Evolutionary conservation across 2,329 filamentous ascomycete species (phyloP).

Genomic region (Fusarium zealandicum): DNA sequence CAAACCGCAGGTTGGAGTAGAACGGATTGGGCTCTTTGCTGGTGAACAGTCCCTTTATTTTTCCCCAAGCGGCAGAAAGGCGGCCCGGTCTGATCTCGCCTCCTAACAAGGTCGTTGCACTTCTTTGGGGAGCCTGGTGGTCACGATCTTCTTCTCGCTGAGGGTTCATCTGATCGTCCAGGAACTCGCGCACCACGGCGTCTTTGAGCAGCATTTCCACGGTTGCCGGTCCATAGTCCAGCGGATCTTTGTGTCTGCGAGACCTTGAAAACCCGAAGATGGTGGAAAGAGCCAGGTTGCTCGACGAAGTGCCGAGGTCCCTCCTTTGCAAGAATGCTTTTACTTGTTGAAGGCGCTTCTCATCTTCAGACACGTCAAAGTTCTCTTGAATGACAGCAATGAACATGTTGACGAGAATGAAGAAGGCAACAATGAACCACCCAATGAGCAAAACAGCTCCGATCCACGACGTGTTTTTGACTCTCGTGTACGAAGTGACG

Average conservation of each 20-base stretch:
- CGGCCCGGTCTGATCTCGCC: constrained; percentile 62
- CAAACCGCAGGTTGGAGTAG: constrained; percentile 77
- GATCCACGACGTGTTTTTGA: constrained; percentile 83
- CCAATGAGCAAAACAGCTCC: constrained; percentile 88
- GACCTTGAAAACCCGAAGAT: constrained; percentile 71
- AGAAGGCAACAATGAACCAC: constrained; percentile 95
- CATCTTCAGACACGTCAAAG: constrained; percentile 97
- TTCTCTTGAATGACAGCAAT: constrained; percentile 99
- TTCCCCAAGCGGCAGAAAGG: constrained; percentile 68
- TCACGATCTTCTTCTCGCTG: constrained; percentile 44
- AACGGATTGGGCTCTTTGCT: constrained; percentile 90
- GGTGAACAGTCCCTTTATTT: constrained; percentile 61
- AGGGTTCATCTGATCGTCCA: constrained; percentile 66
- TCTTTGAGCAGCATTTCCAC: constrained; percentile 98
- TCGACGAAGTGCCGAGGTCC: constrained; percentile 75
- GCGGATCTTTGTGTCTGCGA: constrained; percentile 73
- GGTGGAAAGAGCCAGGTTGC: constrained; percentile 78
- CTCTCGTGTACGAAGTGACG: constrained; percentile 72
- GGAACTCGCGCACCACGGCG: constrained; percentile 91
- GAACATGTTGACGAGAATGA: constrained; percentile 99
- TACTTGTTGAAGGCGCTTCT: constrained; percentile 96
- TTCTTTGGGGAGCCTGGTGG: constrained; percentile 42
- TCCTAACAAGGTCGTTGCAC: constrained; percentile 46
- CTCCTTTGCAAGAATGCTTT: constrained; percentile 93
- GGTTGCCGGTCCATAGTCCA: constrained; percentile 90